These are phyloP conservation scores for Phoenix dactylifera DNA, from an alignment of 176 grass and related monocot species.

Conservation along the genomic window DNA sequence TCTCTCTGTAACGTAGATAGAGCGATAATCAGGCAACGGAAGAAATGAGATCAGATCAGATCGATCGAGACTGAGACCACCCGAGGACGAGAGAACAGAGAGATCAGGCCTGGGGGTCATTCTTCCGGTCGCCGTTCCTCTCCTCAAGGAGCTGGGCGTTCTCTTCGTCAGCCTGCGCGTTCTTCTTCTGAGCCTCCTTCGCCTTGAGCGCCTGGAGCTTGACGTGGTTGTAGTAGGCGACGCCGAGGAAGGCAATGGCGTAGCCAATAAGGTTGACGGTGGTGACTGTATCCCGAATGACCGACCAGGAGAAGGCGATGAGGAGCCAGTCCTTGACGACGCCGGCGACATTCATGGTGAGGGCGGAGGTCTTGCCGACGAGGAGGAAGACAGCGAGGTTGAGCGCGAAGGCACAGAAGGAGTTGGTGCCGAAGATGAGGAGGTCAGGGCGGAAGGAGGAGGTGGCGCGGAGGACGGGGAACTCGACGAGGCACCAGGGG, in stretches of 20 bases:
- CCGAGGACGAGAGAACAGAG: too few species aligned
- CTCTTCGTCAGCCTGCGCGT: constrained; percentile 45
- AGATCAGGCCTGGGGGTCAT: constrained; percentile 49
- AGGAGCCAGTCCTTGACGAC: constrained; percentile 97
- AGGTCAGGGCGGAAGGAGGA: constrained; percentile 65
- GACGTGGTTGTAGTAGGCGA: constrained; percentile 84
- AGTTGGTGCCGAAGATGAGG: constrained; percentile 78
- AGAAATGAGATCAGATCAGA: too few species aligned
- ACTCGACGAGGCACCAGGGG: constrained; percentile 73
- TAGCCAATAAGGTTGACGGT: constrained; percentile 85
- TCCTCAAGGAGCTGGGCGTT: constrained; percentile 60
- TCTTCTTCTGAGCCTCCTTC: constrained; percentile 79
- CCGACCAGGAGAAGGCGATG: constrained; percentile 95
- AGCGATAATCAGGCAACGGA: too few species aligned
- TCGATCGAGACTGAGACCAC: too few species aligned
- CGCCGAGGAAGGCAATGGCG: constrained; percentile 77
- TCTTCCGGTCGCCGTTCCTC: constrained; percentile 52
- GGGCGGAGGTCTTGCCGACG: constrained; percentile 90
- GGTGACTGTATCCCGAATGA: constrained; percentile 81
- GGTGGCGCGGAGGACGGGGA: constrained; percentile 49
- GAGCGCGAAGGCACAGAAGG: constrained; percentile 83
- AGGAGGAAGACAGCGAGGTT: constrained; percentile 92
- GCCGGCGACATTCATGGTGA: constrained; percentile 93
- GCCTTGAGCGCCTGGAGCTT: constrained; percentile 85
- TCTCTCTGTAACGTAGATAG: too few species aligned